Percentiles rank a stretch among this genome's conserved stretches.
These are phyloP conservation scores for Pichia sp. DNA, from an alignment of 1,139 yeast genomes.

Conservation along the genomic window DNA sequence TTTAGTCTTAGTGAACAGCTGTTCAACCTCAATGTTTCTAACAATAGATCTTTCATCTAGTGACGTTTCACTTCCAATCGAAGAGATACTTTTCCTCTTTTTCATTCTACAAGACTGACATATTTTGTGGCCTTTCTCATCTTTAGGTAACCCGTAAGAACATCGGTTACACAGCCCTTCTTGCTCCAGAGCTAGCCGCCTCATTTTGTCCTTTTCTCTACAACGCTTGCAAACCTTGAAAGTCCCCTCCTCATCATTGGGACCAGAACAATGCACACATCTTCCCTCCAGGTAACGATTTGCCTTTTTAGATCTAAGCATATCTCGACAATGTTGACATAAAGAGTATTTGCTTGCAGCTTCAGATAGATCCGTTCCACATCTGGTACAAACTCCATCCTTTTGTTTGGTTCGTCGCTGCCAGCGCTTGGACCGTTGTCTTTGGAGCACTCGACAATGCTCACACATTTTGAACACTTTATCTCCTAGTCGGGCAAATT, in stretches of 20 bases:
- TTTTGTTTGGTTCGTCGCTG: conserved; percentile 57
- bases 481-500: conserved; percentile 43
- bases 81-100: conserved; percentile 38
- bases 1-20: conserved; percentile 6
- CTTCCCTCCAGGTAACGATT: conserved; percentile 58
- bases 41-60: conserved; percentile 17
- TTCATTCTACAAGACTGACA: conserved; percentile 50
- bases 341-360: conserved; percentile 41
- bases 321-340: conserved; percentile 56
- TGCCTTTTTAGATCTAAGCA: conserved; percentile 51
- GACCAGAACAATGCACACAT: conserved; percentile 67
- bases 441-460: conserved; percentile 60
- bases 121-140: conserved; percentile 51
- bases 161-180: conserved; percentile 62
- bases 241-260: conserved; percentile 38
- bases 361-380: conserved; percentile 49
- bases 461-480: conserved; percentile 54
- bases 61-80: not conserved
- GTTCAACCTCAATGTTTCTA: conserved; percentile 3
- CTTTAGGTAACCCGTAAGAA: conserved; percentile 45
- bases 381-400: conserved; percentile 59
- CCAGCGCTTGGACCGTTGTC: conserved; percentile 62
- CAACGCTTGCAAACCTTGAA: conserved; percentile 63
- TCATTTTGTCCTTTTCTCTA: conserved; percentile 54
- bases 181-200: conserved; percentile 53